Conservation (phyloP, 495 filamentous ascomycete genomes). For the Alectoria sarmentosa region DNA sequence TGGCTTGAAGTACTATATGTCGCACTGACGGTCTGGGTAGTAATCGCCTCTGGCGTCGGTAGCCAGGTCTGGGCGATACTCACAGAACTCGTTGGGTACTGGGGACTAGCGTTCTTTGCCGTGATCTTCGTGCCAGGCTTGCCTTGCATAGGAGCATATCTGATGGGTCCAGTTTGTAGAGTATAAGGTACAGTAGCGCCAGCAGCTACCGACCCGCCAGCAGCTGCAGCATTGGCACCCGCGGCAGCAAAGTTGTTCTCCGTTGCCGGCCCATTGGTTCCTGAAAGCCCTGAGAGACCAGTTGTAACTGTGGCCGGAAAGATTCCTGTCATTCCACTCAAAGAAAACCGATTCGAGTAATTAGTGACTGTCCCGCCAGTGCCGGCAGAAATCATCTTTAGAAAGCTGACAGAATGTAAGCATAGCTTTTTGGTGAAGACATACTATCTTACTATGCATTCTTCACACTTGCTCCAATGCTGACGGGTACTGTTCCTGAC, state of each 20-base stretch:
- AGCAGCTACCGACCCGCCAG: conserved; percentile 31
- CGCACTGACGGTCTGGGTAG: conserved; percentile 52
- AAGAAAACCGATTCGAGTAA: conserved; percentile 58
- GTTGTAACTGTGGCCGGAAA: conserved; percentile 43
- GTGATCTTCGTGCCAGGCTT: conserved; percentile 60
- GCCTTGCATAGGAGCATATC: conserved; percentile 68
- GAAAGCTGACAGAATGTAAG: conserved; percentile 44
- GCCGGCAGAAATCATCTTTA: conserved; percentile 53
- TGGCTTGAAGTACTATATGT: conserved; percentile 50
- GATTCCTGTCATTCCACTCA: conserved; percentile 59
- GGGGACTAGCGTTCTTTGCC: conserved; percentile 44
- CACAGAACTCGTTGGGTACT: conserved; percentile 57
- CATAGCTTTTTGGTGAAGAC: neutral
- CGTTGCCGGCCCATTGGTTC: conserved; percentile 38
- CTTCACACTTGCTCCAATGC: conserved; percentile 40
- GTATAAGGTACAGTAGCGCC: conserved; percentile 46
- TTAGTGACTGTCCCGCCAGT: conserved; percentile 46
- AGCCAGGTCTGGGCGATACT: conserved; percentile 51
- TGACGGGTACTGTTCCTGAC: conserved; percentile 43
- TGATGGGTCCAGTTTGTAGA: conserved; percentile 54
- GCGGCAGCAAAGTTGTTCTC: conserved; percentile 32
- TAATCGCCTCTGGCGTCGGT: conserved; percentile 46
- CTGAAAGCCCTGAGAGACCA: conserved; percentile 38
- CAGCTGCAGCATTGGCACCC: conserved; percentile 18
- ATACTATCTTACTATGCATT: conserved; percentile 55